phyloP scores from a whole-genome alignment of 768 basidiomycete genomes.

The Hygrocybe coccinea region DNA sequence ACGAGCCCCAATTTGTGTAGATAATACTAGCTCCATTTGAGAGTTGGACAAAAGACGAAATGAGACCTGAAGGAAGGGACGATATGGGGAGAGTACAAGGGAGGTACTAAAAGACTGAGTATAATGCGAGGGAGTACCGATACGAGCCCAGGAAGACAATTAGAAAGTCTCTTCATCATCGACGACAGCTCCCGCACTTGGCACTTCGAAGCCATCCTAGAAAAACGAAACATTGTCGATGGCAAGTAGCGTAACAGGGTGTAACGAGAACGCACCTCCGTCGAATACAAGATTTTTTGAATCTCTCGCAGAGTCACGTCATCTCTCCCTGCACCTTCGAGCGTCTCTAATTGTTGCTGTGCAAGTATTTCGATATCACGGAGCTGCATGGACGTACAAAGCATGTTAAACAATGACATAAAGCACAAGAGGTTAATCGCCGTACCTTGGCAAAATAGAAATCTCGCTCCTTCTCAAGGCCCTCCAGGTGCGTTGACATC shows the following conservation, averaged over 20 bases:
- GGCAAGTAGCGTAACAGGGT: neutral
- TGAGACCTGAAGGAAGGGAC: neutral
- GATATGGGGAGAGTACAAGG: neutral
- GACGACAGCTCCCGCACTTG: constrained; percentile 48
- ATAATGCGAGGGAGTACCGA: too few species aligned
- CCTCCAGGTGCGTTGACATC: constrained; percentile 75
- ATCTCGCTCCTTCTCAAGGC: constrained; percentile 94
- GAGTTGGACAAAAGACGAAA: too few species aligned
- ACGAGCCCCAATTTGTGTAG: too few species aligned
- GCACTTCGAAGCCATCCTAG: constrained; percentile 96
- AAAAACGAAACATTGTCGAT: constrained; percentile 12
- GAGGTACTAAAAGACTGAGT: neutral
- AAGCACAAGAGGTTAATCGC: too few species aligned
- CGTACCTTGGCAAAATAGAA: constrained; percentile 96
- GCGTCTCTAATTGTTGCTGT: constrained; percentile 66
- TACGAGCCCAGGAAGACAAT: too few species aligned
- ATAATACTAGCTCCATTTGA: too few species aligned
- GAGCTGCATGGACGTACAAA: constrained; percentile 48
- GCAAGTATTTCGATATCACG: constrained; percentile 95
- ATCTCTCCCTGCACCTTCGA: constrained; percentile 53
- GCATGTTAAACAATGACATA: too few species aligned
- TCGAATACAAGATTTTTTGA: constrained; percentile 90
- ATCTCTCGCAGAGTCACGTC: constrained; percentile 68
- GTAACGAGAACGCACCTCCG: constrained; percentile 60
- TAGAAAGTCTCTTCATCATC: constrained; percentile 85